Evolutionary conservation across 306 rosid species (phyloP), one percentile per base, ranked within the genome.

Genomic region (Quercus parvula): DNA sequence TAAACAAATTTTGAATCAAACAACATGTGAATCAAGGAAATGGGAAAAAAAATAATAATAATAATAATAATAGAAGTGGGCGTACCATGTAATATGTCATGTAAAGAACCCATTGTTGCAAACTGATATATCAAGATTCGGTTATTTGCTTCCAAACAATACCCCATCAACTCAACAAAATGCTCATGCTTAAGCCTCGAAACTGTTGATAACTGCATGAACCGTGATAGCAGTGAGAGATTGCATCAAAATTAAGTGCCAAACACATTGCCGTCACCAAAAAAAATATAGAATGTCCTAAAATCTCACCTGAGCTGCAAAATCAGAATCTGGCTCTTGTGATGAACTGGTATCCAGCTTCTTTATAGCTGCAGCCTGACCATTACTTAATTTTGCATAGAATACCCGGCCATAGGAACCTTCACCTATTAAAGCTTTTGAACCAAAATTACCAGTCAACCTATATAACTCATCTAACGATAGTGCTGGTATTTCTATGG

Each of bases 351-450:
- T 82, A 75, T 95, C 99, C 56, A 95, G 75, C 81, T 87, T 95
- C 86, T 95, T 95, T n/a, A 95, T 90, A 13, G 99, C 99, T 73
- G 90, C 98, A 74, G 84, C 84, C 80, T 71, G 84, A 52, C 92
- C 97, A 76, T 68, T 41, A 61, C 84, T 89, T 71, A 95, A 63
- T 70, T 89, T 93, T 19, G 96, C 96, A 28, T 62, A 84, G 87
- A 78, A 95, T 79, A 92, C 99, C 46, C 97, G 77, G 67, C 99
- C 99, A 61, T 95, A 95, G 31, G 99, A 95, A 78, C 99, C 99
- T 90, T 95, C 99, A 2, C 99, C 99, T 51, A 95, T 95, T 74
- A 91, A 91, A 57, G 97, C 88, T 79, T 90, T 88, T 17, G 86
- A 6, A 46, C 99, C 99, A 22, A 93, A 95, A 78, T 91, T 90